Percentiles rank a stretch among this genome's conserved stretches.
Conservation (phyloP, 768 basidiomycete species). For the Flagelloscypha sp. region DNA sequence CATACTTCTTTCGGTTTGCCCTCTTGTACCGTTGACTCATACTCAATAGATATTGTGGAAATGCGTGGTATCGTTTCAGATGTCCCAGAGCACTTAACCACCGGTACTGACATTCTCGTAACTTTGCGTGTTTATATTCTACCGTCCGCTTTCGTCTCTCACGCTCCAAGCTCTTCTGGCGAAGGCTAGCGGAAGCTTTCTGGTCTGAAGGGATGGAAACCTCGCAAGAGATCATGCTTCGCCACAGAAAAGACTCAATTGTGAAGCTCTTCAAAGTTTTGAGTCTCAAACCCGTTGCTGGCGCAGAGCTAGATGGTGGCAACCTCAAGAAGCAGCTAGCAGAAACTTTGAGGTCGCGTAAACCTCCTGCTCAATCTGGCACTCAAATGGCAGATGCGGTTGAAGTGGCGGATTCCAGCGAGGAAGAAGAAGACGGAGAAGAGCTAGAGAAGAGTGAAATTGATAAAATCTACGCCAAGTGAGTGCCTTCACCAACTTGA, state of each 20-base stretch:
- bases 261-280: constrained; percentile 66
- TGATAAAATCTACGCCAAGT: constrained; percentile 81
- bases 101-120: constrained; percentile 72
- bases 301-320: constrained; percentile 27
- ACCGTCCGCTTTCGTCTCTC: constrained; percentile 54
- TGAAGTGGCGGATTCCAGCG: too few relatives aligned
- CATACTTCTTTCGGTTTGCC: constrained; percentile 6
- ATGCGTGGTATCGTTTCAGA: constrained; percentile 70
- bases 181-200: constrained; percentile 27
- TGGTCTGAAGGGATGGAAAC: constrained; percentile 81
- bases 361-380: constrained; percentile 31
- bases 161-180: constrained; percentile 25
- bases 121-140: constrained; percentile 68
- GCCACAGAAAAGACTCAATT: constrained; percentile 73
- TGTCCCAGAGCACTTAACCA: constrained; percentile 60
- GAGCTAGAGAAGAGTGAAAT: constrained; percentile 77
- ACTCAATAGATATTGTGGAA: constrained; percentile 47
- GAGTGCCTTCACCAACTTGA: constrained; percentile 6
- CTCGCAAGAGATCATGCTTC: constrained; percentile 63
- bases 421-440: constrained; percentile 77
- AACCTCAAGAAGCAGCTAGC: constrained; percentile 27
- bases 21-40: constrained; percentile 4
- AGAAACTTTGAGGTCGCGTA: constrained; percentile 32
- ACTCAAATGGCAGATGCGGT: constrained; percentile 73
- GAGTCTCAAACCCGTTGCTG: constrained; percentile 55